Base-by-base conservation (phyloP, 257 asterid genomes). In the Jaltomata sinuosa region DNA sequence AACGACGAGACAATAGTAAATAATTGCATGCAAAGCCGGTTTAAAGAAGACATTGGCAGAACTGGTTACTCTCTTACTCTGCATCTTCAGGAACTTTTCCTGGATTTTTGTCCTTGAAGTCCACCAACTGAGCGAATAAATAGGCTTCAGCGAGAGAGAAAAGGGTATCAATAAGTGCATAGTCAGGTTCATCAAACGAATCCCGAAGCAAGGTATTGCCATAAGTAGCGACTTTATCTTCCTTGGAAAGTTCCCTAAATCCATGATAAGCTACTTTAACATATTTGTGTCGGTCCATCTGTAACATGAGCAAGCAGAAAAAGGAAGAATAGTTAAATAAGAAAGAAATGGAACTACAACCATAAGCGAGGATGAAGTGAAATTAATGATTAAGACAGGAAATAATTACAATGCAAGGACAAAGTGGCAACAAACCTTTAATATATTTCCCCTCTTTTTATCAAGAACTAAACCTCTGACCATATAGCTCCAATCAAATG, bases 181-280 rank as follows among this genome's bases (percentile, higher is more conserved):
- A 97, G 80, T 93, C 98, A 78, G 98, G 99, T 85, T 93, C 98
- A 87, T 95, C 98, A 90, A 95, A 95, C 78, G 99, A 85, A 79
- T 97, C 96, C 45, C 97, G 96, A 64, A 89, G 88, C 87, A 97
- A 91, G 85, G 92, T 89, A 87, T 88, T 97, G 57, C 98, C 98
- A 68, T 97, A 97, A 12, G 97, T 83, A 59, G 97, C 92, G 61
- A 92, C 98, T 93, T 95, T 97, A 34, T 93, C 98, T 89, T 97
- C 98, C 89, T 97, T 97, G 1, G 96, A 90, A 90, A 97, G 86
- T 87, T 95, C 98, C 86, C 85, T 89, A 84, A 94, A 95, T 84
- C 98, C 99, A 91, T 95, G 99, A 89, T 95, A 95, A 82, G 98
- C 98, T 88, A 97, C 97, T 88, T 97, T 97, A 34, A 97, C 99